Conservation (phyloP, 2,329 filamentous ascomycete genomes). For the Penicillium sp. region DNA sequence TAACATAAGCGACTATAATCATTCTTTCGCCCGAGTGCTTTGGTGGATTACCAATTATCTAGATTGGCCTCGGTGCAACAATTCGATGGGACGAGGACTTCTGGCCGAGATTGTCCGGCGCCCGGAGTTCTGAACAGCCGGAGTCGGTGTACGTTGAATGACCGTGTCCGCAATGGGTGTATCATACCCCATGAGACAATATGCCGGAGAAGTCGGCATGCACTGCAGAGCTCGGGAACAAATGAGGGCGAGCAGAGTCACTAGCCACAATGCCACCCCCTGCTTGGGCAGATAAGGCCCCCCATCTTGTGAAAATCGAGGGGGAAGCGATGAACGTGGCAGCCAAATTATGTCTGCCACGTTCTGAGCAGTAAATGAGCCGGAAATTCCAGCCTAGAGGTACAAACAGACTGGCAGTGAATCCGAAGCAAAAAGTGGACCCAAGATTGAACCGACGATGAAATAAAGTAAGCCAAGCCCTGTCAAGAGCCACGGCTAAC, state of each 20-base stretch:
- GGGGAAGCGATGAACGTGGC: background rate
- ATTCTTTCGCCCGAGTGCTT: background rate
- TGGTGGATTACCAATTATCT: background rate
- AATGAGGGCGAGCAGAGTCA: too few relatives aligned
- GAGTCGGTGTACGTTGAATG: too few relatives aligned
- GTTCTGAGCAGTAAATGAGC: background rate
- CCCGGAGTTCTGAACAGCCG: background rate
- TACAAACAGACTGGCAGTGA: background rate
- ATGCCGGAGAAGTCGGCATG: too few relatives aligned
- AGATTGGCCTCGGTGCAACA: background rate
- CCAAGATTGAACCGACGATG: background rate
- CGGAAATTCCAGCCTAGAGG: background rate
- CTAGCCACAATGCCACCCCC: too few relatives aligned
- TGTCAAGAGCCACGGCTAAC: background rate
- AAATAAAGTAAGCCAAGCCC: constrained; percentile 1
- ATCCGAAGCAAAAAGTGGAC: background rate
- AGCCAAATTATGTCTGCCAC: background rate
- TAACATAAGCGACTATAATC: background rate
- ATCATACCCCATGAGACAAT: too few relatives aligned
- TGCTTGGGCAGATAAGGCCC: too few relatives aligned
- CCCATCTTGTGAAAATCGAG: too few relatives aligned
- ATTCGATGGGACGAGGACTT: background rate
- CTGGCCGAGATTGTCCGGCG: background rate
- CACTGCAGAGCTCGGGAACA: too few relatives aligned
- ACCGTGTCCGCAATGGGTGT: too few relatives aligned